phyloP scores from a whole-genome alignment of 306 rosid genomes.

The Sphenostylis stenocarpa region DNA sequence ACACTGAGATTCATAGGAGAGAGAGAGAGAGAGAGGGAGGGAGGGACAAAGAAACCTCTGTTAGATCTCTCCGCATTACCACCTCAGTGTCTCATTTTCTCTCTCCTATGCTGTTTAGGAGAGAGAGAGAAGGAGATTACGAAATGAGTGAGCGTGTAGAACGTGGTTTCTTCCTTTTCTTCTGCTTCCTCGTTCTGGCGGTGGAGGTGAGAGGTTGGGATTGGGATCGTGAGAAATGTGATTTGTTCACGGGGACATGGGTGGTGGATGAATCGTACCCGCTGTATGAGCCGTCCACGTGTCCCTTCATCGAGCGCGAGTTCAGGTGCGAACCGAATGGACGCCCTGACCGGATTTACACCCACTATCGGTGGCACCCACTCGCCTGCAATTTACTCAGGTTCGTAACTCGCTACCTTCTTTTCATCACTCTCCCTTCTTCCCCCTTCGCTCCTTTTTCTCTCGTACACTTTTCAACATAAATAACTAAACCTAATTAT shows the following conservation, averaged over 20 bases:
- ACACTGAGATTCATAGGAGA: neutral
- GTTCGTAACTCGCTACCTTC: conserved; percentile 34
- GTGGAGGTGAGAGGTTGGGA: neutral
- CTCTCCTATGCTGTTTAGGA: neutral
- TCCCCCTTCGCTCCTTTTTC: neutral
- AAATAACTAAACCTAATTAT: neutral
- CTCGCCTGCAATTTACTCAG: conserved; percentile 57
- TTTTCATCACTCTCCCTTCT: neutral
- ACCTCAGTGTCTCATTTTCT: neutral
- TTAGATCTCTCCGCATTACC: neutral
- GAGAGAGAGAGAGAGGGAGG: neutral
- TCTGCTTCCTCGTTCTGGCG: neutral
- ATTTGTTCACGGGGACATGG: conserved; percentile 76
- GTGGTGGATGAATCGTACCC: conserved; percentile 63
- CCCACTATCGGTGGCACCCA: conserved; percentile 85
- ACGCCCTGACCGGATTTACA: conserved; percentile 66
- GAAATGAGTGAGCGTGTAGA: conserved; percentile 5
- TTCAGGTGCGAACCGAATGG: conserved; percentile 75
- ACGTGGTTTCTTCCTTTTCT: neutral
- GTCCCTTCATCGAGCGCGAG: conserved; percentile 79
- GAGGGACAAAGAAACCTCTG: neutral
- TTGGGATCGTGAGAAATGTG: conserved; percentile 36
- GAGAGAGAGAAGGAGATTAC: neutral
- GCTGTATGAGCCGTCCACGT: conserved; percentile 45
- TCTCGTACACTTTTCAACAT: neutral